Evolutionary conservation across 257 asterid species (phyloP).

Genomic region (Fraxinus quadrangulata): DNA sequence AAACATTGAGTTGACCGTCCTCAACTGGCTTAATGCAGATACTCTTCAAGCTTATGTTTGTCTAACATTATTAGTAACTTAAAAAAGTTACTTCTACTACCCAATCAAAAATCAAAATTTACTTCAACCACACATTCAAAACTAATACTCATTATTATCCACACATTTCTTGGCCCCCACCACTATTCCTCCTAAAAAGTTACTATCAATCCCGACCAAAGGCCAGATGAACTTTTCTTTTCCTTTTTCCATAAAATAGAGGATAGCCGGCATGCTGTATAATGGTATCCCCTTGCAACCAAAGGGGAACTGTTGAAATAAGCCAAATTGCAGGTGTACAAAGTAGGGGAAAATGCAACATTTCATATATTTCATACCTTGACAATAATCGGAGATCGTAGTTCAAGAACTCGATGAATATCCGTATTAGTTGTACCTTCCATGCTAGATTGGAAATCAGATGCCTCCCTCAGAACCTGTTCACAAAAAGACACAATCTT

Average conservation of each 20-base stretch:
- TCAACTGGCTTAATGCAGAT: background rate
- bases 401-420: constrained; percentile 83
- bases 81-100: too few species aligned
- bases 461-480: constrained; percentile 88
- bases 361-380: constrained; percentile 59
- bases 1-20: background rate
- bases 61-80: too few species aligned
- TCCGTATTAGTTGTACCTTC: constrained; percentile 79
- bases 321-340: background rate
- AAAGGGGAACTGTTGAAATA: background rate
- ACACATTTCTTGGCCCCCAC: too few species aligned
- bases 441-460: constrained; percentile 86
- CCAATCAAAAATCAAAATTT: too few species aligned
- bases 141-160: too few species aligned
- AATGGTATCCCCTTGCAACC: background rate
- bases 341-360: background rate
- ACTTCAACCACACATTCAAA: too few species aligned
- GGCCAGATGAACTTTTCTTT: background rate
- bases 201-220: too few species aligned
- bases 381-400: constrained; percentile 90
- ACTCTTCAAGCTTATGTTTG: background rate
- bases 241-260: background rate
- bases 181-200: too few species aligned
- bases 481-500: constrained; percentile 88
- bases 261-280: background rate